Percentiles rank a stretch among this genome's conserved stretches.
phyloP scores from a whole-genome alignment of 306 rosid species.

The Malus sylvestris region DNA sequence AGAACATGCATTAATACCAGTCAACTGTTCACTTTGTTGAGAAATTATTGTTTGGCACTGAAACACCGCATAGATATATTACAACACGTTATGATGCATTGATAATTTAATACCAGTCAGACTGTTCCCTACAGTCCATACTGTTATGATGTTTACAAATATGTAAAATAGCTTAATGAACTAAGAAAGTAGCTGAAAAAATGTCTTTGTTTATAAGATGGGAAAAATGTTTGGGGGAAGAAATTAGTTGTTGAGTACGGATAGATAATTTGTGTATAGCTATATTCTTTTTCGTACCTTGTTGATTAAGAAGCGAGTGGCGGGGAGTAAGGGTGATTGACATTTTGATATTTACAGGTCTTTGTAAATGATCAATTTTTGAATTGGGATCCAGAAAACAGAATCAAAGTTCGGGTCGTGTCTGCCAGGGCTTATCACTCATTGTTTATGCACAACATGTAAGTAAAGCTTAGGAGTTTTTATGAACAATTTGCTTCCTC shows the following conservation, averaged over 20 bases:
- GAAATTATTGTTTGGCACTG: no score
- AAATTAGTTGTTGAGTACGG: neutral
- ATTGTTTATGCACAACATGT: constrained; percentile 93
- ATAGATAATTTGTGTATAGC: neutral
- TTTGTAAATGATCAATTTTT: constrained; percentile 77
- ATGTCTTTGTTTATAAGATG: neutral
- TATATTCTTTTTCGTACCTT: neutral
- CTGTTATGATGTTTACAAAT: neutral
- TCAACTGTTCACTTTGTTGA: no score
- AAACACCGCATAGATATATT: no score
- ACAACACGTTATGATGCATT: no score
- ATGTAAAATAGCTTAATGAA: neutral
- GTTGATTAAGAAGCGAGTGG: neutral
- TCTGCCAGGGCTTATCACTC: constrained; percentile 93
- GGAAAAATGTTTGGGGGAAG: no score
- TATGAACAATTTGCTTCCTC: neutral
- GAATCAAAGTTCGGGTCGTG: constrained; percentile 75
- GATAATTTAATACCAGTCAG: no score
- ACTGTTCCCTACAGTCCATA: neutral
- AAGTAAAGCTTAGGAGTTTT: constrained; percentile 23
- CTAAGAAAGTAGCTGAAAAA: neutral
- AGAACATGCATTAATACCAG: no score
- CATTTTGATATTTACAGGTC: constrained; percentile 39
- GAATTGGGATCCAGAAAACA: constrained; percentile 82
- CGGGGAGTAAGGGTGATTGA: neutral